Evolutionary conservation across 2,329 filamentous ascomycete genomes (phyloP), one percentile per base, ranked within the genome.

Genomic region (Sarocladium kiliense): DNA sequence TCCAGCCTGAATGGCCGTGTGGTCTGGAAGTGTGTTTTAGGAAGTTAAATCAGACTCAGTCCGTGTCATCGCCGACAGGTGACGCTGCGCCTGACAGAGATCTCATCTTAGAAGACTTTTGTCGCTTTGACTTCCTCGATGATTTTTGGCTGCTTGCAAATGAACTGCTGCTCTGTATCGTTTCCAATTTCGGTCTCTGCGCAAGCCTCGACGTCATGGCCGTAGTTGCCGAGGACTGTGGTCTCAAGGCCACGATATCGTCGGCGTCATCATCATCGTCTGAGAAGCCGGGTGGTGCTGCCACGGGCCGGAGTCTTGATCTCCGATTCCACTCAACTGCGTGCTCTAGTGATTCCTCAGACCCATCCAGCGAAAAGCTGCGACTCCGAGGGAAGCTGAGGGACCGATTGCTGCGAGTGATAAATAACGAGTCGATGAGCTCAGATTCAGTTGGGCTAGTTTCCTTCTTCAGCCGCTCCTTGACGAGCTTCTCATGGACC

Each of bases 391-490:
- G 61, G 37, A 67, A 60, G 57, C 66, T 69, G 34, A 64, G 56
- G n/a, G 67, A 67, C 21, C 63, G 65, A 53, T 63, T 67, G 45
- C 64, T 68, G 21, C 67, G 63, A 9, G 63, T 63, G 18, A 61
- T 61, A 58, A 75, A 74, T 14, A 75, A 66, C 1, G 71, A 74
- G 51, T 75, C 72, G 54, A 75, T 75, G 49, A 75, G 63, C 58
- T 75, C 73, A n/a, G 66, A 64, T 62, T 78, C 75, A 25, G 76
- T 72, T 4, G 65, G 67, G 47, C 66, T 65, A 56, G 56, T 68
- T 60, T 74, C 73, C 59, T 69, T 76, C 55, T 68, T 73, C 36
- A 77, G 65, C 63, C 72, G 77, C 58, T 77, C 76, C 62, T 74
- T 73, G 54, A 75, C 67, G 21, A 77, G 65, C 64, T 71, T 77